Conservation (phyloP, 352 stramenopile species). For the Pythium oligandrum region DNA sequence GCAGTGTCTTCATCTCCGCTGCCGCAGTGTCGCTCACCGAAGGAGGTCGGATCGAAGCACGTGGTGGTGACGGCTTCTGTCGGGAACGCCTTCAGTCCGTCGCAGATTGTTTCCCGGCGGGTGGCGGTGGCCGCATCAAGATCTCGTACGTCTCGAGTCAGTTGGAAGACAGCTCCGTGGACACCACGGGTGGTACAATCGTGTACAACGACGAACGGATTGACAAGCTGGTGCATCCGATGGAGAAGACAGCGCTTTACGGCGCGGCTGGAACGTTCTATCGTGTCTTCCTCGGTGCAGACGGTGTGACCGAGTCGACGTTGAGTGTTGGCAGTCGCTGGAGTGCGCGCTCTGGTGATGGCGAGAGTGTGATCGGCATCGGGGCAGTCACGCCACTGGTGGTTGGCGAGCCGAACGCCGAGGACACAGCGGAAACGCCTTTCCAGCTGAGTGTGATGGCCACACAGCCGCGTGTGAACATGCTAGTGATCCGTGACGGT, state of each 20-base stretch:
- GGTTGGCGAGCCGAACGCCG: constrained; percentile 1
- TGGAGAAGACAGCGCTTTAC: constrained; percentile 37
- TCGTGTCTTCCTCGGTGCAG: constrained; percentile 45
- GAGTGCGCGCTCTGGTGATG: constrained; percentile 14
- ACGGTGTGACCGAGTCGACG: constrained; percentile 38
- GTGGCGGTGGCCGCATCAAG: constrained; percentile 60
- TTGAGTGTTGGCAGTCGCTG: constrained; percentile 38
- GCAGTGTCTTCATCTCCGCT: constrained; percentile 44
- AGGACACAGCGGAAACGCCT: neutral
- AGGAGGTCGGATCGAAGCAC: constrained; percentile 32
- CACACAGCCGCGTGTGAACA: neutral
- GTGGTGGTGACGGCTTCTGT: constrained; percentile 50
- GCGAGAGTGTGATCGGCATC: neutral
- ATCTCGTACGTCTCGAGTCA: constrained; percentile 68
- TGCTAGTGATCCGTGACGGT: constrained; percentile 37
- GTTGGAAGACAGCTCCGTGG: constrained; percentile 42
- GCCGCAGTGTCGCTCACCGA: constrained; percentile 38
- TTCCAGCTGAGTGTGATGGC: neutral
- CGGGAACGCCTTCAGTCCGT: constrained; percentile 17
- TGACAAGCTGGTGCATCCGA: constrained; percentile 26
- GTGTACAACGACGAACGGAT: constrained; percentile 18
- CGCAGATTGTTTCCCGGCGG: constrained; percentile 46
- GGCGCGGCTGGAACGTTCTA: constrained; percentile 59
- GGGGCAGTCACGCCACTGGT: constrained; percentile 8
- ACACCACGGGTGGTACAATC: constrained; percentile 47